These are phyloP conservation scores for Extremus antarcticus DNA, from an alignment of 495 filamentous ascomycete species.

Conservation along the genomic window DNA sequence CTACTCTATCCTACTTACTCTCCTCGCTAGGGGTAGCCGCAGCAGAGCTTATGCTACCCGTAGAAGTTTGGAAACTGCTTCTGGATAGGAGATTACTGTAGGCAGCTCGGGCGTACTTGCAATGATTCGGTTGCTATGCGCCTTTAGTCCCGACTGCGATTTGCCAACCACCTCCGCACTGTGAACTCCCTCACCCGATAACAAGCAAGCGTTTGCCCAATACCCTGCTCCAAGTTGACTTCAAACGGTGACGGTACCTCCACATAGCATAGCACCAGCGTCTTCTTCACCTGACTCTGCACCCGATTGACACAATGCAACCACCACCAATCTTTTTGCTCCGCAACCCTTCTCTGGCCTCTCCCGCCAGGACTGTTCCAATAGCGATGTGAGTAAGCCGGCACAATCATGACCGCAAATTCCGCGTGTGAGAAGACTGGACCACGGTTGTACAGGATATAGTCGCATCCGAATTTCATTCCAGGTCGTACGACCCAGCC, in stretches of 20 bases:
- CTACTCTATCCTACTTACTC: too few species aligned
- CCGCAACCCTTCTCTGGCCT: slow-evolving; percentile 37
- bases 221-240: slow-evolving; percentile 27
- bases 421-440: slow-evolving; percentile 91
- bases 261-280: slow-evolving; percentile 74
- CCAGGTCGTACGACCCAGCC: slow-evolving; percentile 94
- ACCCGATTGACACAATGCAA: slow-evolving; percentile 84
- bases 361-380: slow-evolving; percentile 50
- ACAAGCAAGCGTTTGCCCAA: slow-evolving; percentile 50
- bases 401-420: slow-evolving; percentile 75
- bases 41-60: too few species aligned
- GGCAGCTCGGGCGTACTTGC: too few species aligned
- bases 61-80: too few species aligned
- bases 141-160: slow-evolving; percentile 61
- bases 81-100: too few species aligned
- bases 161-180: slow-evolving; percentile 71
- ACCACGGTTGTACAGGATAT: slow-evolving; percentile 85
- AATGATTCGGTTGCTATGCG: too few species aligned
- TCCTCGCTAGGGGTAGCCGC: too few species aligned
- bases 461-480: slow-evolving; percentile 91
- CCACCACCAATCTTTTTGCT: slow-evolving; percentile 72
- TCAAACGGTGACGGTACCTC: slow-evolving; percentile 67
- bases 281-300: slow-evolving; percentile 82
- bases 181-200: slow-evolving; percentile 78
- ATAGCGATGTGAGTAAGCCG: slow-evolving; percentile 64